Evolutionary conservation across 2,329 filamentous ascomycete genomes (phyloP), one percentile per base, ranked within the genome.

Genomic region (Penicillium sp.): DNA sequence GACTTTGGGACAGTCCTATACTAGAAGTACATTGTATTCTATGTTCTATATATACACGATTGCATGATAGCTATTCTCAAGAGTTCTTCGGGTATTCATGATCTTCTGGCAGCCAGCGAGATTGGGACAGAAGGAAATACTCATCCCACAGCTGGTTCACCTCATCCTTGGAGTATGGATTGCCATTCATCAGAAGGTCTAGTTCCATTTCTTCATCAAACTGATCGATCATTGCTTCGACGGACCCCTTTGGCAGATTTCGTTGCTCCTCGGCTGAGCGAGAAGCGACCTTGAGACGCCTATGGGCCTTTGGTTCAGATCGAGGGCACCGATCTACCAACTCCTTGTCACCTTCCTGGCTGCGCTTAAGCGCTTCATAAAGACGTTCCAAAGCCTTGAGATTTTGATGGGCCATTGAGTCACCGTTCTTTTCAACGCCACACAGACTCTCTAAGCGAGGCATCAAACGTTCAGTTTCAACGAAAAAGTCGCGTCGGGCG

Each of bases 381-480:
- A 45, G n/a, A 14, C 11, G 16, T 13, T 31, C 5, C 18, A 39
- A 31, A 28, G 37, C 23, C 11, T 5, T 18, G 19, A 51, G 16
- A 18, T 55, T 55, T 24, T 26, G 52, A 28, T 5, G 19, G 52
- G 40, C 28, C 49, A 48, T 21, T 48, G 13, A 3, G 51, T 36
- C 9, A 51, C 33, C 13, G 45, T 3, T 45, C 43, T 8, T 11
- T 21, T 19, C 8, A 5, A 40, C 16, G 3, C 48, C 6, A 23
- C 51, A 44, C 14, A 33, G 18, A 47, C 42, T 24, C 50, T 60
- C 49, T 53, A 67, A 18, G 18, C 39, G 7, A 56, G 49, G 48
- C 21, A 72, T 37, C 24, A 70, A 46, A 5, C 68, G 67, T 24
- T 65, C 61, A 8, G 66, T 63, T 51, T 76, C 75, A 16, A 67